phyloP scores from a whole-genome alignment of 306 rosid species.

The Quercus rubra region DNA sequence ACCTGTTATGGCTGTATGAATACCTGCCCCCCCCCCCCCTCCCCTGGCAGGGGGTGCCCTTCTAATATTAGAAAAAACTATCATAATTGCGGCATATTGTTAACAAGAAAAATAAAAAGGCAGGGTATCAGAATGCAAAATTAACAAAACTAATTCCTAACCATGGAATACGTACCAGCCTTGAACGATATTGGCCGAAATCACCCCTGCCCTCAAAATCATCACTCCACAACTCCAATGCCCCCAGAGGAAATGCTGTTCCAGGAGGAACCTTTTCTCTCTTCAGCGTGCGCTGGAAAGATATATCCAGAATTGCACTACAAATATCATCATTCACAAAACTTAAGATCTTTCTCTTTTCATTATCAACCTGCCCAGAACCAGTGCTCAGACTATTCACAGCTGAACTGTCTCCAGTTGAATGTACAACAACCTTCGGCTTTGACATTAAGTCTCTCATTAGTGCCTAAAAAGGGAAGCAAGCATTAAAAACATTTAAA shows the following conservation, averaged over 20 bases:
- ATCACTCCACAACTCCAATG: slow-evolving; percentile 93
- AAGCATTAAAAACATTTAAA: slow-evolving; percentile 17
- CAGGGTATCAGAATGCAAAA: background rate
- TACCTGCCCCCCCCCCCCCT: too few relatives aligned
- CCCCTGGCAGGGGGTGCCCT: too few relatives aligned
- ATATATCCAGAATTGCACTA: slow-evolving; percentile 66
- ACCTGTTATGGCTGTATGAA: background rate
- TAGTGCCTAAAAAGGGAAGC: slow-evolving; percentile 49
- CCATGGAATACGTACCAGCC: slow-evolving; percentile 54
- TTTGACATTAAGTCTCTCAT: slow-evolving; percentile 84
- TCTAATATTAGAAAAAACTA: background rate
- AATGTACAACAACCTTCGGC: slow-evolving; percentile 52
- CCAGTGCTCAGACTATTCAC: slow-evolving; percentile 35
- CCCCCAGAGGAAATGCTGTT: slow-evolving; percentile 52
- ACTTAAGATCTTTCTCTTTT: slow-evolving; percentile 50
- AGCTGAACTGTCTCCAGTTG: slow-evolving; percentile 50
- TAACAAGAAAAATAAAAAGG: slow-evolving; percentile 11
- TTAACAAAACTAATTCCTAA: slow-evolving; percentile 5
- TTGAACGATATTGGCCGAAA: slow-evolving; percentile 87
- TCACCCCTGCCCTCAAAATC: slow-evolving; percentile 79
- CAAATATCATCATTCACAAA: slow-evolving; percentile 63
- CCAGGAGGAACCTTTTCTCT: slow-evolving; percentile 71
- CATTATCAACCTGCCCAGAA: slow-evolving; percentile 49
- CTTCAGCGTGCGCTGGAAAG: slow-evolving; percentile 83
- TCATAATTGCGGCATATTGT: background rate